phyloP scores from a whole-genome alignment of 129 eudicot species.

The Glebionis coronaria region DNA sequence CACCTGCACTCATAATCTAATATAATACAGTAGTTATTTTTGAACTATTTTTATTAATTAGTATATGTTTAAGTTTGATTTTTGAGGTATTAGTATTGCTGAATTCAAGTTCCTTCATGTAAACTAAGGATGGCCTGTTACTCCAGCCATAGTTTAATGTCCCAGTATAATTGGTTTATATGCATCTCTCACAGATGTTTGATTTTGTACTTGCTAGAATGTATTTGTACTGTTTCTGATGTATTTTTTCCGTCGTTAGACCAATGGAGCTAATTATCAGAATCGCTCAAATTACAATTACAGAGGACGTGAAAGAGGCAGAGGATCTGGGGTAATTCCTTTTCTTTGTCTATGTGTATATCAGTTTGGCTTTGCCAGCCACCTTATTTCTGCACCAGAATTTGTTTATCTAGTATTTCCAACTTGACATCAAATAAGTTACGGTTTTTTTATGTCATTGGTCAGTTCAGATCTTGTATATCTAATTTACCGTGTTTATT shows the following conservation, averaged over 20 bases:
- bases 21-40: too few relatives aligned
- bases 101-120: too few relatives aligned
- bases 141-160: neutral
- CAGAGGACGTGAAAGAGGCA: constrained; percentile 90
- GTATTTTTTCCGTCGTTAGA: constrained; percentile 27
- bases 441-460: too few relatives aligned
- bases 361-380: neutral
- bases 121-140: neutral
- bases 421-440: too few relatives aligned
- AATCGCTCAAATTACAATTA: constrained; percentile 47
- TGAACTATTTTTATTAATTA: too few relatives aligned
- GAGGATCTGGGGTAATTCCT: constrained; percentile 73
- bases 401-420: too few relatives aligned
- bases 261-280: constrained; percentile 62
- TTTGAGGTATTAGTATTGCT: too few relatives aligned
- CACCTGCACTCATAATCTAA: neutral
- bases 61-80: too few relatives aligned
- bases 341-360: neutral
- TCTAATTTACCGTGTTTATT: too few relatives aligned
- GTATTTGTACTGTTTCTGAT: constrained; percentile 1
- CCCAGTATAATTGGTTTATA: too few relatives aligned
- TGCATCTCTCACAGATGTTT: neutral
- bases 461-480: too few relatives aligned
- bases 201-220: neutral
- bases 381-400: too few relatives aligned